Evolutionary conservation across 2,329 filamentous ascomycete species (phyloP).

Genomic region (Grosmannia huntii): DNA sequence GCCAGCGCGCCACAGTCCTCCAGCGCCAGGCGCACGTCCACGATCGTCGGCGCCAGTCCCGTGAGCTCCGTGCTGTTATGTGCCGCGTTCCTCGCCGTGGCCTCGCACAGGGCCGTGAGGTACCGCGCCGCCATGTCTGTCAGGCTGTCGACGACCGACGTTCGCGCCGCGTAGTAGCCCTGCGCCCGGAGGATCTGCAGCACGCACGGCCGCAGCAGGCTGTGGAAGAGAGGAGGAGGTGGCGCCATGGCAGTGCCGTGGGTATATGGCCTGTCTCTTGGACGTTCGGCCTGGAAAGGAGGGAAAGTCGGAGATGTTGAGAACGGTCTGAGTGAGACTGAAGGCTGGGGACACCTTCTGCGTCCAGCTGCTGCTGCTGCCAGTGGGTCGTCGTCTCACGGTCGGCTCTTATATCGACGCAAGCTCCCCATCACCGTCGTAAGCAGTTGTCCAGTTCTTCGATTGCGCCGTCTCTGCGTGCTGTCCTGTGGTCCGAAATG

Average conservation of each 20-base stretch:
- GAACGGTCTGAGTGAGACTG: background rate
- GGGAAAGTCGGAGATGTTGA: background rate
- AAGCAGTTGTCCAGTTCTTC: background rate
- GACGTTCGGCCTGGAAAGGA: no score
- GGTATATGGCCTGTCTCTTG: background rate
- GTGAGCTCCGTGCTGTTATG: constrained; percentile 55
- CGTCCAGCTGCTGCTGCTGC: background rate
- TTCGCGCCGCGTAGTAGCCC: constrained; percentile 73
- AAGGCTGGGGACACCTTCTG: background rate
- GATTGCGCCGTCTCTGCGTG: background rate
- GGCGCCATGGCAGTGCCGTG: constrained; percentile 24
- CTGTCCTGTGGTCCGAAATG: background rate
- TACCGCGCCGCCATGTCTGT: constrained; percentile 79
- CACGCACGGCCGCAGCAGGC: constrained; percentile 73
- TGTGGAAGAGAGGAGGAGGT: constrained; percentile 45
- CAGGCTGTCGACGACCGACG: constrained; percentile 75
- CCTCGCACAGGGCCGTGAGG: constrained; percentile 58
- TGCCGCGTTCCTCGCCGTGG: constrained; percentile 57
- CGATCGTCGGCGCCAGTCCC: constrained; percentile 49
- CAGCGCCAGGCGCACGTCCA: constrained; percentile 76
- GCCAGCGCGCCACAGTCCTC: constrained; percentile 66
- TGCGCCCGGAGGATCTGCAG: constrained; percentile 86
- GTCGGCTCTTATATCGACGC: background rate
- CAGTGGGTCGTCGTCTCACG: background rate
- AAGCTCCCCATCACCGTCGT: background rate